Base-by-base conservation (phyloP, 306 rosid genomes). In the Lathyrus oleraceus region DNA sequence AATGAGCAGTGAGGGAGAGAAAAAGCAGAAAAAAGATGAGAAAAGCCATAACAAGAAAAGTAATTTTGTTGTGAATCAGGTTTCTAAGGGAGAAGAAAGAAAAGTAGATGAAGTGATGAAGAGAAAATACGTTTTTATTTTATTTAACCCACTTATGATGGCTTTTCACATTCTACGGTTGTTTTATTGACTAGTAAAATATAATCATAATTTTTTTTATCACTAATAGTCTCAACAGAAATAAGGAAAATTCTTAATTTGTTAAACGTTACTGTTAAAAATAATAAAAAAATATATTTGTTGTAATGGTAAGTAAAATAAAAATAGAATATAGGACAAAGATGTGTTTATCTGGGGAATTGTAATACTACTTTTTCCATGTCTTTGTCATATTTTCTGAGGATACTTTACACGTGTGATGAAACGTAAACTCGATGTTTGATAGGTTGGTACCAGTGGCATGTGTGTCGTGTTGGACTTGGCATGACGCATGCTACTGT, bases 341-440 rank as follows among this genome's bases (percentile, higher is more conserved):
- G 39, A 35, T 35, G 30, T 61, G 67, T 19, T n/a, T n/a, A 23
- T 25, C 0, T 43, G 21, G 70, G 70, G 25, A 65, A 44, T 23
- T 43, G 42, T 20, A 69, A 14, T 30, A 10, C 8, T 25, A 6
- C 57, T 57, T 56, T 56, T 61, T 63, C 12, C 2, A 3, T 40
- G 45, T 58, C 11, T 44, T 19, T 60, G 61, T 35, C 69, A 20
- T 27, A 60, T 15, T 30, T 60, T 60, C 11, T 5, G 42, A 49
- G n/a, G 19, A 44, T 11, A 10, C 19, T 16, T 17, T 65, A 17
- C 66, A 65, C 72, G 57, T 74, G 72, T 73, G 65, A 36, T 65
- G 12, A 47, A 28, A 74, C 15, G 54, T 75, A 13, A 56, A 32
- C 15, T 66, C 10, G 0, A 28, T 21, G 21, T 47, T 32, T 27